Evolutionary conservation across 176 grass and related monocot species (phyloP).

Genomic region (Saccharum officinarum): DNA sequence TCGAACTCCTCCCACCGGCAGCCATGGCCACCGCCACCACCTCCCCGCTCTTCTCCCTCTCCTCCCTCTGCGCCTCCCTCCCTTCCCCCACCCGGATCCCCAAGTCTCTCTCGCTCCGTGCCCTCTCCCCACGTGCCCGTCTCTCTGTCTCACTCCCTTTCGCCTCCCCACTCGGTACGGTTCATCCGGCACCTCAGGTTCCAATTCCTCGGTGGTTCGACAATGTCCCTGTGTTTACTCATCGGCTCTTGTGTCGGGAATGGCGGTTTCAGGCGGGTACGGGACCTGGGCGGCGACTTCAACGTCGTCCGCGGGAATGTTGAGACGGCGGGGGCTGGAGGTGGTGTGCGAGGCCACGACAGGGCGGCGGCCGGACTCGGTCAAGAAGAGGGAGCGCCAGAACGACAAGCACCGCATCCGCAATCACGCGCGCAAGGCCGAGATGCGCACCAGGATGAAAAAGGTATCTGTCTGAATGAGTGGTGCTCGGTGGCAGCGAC

Average conservation of each 20-base stretch:
- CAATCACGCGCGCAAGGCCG: slow-evolving; percentile 73
- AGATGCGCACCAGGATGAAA: slow-evolving; percentile 79
- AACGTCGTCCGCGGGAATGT: slow-evolving; percentile 7
- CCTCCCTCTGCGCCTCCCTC: slow-evolving; percentile 43
- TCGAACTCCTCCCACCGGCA: not conserved
- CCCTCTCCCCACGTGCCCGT: slow-evolving; percentile 7
- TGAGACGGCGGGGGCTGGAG: slow-evolving; percentile 37
- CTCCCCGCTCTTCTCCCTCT: slow-evolving; percentile 47
- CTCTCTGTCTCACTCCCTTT: slow-evolving; percentile 20
- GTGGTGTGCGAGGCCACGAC: slow-evolving; percentile 67
- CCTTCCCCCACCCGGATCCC: slow-evolving; percentile 5
- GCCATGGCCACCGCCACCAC: slow-evolving; percentile 45
- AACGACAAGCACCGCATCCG: slow-evolving; percentile 56
- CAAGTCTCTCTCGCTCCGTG: slow-evolving; percentile 34
- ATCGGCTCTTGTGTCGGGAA: not conserved
- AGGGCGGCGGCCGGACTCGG: slow-evolving; percentile 50
- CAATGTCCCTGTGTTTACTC: not conserved
- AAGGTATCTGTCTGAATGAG: slow-evolving; percentile 31
- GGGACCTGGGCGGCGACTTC: slow-evolving; percentile 1
- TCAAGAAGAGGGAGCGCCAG: slow-evolving; percentile 72
- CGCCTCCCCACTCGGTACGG: slow-evolving; percentile 43
- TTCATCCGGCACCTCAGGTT: not conserved
- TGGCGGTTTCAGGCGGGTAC: slow-evolving; percentile 16
- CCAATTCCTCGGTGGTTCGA: not conserved
- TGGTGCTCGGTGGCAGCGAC: not conserved